Evolutionary conservation across 73 alveolate genomes (phyloP).

Genomic region (Breviolum minutum): DNA sequence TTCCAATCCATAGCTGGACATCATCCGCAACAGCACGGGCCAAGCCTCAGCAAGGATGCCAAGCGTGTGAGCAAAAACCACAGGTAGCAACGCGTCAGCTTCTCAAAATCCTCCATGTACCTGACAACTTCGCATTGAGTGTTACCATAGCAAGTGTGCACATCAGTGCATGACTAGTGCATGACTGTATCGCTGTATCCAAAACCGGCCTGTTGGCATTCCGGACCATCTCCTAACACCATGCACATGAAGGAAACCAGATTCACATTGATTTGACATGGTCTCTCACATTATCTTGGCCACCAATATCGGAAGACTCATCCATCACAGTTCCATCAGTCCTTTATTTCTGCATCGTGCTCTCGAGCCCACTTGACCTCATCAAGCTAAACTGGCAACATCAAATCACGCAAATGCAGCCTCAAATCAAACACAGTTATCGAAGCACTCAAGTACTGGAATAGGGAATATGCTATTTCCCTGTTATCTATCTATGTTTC

Average conservation of each 20-base stretch:
- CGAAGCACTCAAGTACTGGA: neutral
- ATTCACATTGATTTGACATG: too few species aligned
- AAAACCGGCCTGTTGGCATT: conserved; percentile 47
- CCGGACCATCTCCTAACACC: conserved; percentile 55
- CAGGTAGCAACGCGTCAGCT: conserved; percentile 75
- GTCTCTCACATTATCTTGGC: neutral
- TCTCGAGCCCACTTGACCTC: conserved; percentile 74
- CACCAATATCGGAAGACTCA: too few species aligned
- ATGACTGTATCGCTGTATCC: neutral
- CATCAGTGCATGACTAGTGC: too few species aligned
- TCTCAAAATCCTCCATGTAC: conserved; percentile 84
- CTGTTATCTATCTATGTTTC: neutral
- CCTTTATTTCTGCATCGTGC: conserved; percentile 67
- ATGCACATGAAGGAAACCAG: too few species aligned
- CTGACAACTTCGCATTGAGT: neutral
- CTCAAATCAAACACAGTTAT: neutral
- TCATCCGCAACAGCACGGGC: too few species aligned
- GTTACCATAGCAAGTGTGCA: neutral
- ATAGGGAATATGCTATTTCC: too few species aligned
- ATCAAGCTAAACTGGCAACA: neutral
- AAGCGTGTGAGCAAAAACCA: conserved; percentile 65
- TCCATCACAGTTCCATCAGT: neutral
- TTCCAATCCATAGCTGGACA: neutral
- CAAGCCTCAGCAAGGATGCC: conserved; percentile 60
- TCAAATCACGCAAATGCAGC: neutral